A percentile compares a stretch with the other conserved stretches of the same genome.
Conservation (phyloP, 2,329 filamentous ascomycete genomes). For the Orbilia quercus region DNA sequence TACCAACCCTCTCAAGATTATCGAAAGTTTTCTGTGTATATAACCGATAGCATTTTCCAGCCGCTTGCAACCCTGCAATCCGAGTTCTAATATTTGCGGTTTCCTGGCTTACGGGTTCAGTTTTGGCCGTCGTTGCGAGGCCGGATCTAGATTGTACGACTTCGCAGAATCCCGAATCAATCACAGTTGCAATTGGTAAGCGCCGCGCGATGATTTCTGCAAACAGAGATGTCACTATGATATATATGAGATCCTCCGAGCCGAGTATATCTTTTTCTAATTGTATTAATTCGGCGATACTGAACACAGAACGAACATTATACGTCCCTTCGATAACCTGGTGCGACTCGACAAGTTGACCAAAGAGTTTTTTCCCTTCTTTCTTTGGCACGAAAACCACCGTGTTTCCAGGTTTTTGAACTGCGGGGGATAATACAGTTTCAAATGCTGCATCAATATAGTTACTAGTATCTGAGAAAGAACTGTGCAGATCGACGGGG, state of each 20-base stretch:
- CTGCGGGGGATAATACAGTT: neutral
- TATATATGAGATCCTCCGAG: neutral
- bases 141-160: conserved; percentile 20
- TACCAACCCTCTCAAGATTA: conserved; percentile 74
- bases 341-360: conserved; percentile 13
- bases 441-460: conserved; percentile 25
- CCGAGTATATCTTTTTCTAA: conserved; percentile 7
- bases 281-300: conserved; percentile 3
- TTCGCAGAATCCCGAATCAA: conserved; percentile 43
- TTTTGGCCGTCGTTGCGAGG: conserved; percentile 30
- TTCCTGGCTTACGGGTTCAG: conserved; percentile 42
- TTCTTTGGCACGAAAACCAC: conserved; percentile 28
- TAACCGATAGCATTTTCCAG: conserved; percentile 92
- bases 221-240: conserved; percentile 33
- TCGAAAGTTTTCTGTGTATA: conserved; percentile 81
- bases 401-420: neutral
- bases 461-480: conserved; percentile 62
- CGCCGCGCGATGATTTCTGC: conserved; percentile 26
- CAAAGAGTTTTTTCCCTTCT: conserved; percentile 19
- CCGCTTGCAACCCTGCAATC: conserved; percentile 82
- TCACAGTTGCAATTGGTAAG: conserved; percentile 16
- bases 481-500: conserved; percentile 86
- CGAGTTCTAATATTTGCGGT: conserved; percentile 25
- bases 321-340: neutral
- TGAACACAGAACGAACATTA: neutral